Base-by-base conservation (phyloP, 1,284 basidiomycete genomes). In the Naganishia cerealis region DNA sequence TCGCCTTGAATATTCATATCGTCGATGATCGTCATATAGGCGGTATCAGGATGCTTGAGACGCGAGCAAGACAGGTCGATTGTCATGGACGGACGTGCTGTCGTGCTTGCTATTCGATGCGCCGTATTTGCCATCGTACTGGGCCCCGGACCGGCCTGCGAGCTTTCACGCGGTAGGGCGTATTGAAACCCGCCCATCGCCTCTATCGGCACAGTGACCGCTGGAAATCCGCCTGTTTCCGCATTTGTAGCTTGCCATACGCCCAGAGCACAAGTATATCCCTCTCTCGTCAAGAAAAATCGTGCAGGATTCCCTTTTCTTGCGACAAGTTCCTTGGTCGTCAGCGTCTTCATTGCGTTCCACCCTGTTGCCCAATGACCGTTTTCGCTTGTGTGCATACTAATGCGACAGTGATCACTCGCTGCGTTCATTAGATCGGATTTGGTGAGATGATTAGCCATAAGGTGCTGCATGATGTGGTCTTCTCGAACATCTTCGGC, bases 291-390 rank as follows among this genome's bases (percentile, higher is more conserved):
- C 65, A 81, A 73, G 52, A 73, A 77, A 57, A 75, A 77, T 50
- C 77, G 76, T 53, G 75, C 74, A 3, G 79, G 79, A 67, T 75
- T 79, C 3, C 79, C 79, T 38, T 73, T 75, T 4, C 75, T 72
- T 56, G 75, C 74, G 5, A 79, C 76, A 69, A 78, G 78, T 6
- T 77, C 77, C 66, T 75, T 79, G 46, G 70, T 72, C 3, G 77
- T 69, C 57, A 81, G 69, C 9, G 77, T 77, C 71, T 79, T 80
- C 76, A 79, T 78, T 8, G 73, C 72, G 54, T 67, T 75, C 79
- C 79, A 81, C 16, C 79, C 79, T 0, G 78, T 80, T 38, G 73
- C 74, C 65, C 75, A 77, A 0, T 71, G 73, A 0, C 79, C 79
- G 53, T 74, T 76, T 65, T 79, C 78, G 16, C 72, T 69, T 48